phyloP scores from a whole-genome alignment of 768 basidiomycete genomes.

The Calocybe cyanea region DNA sequence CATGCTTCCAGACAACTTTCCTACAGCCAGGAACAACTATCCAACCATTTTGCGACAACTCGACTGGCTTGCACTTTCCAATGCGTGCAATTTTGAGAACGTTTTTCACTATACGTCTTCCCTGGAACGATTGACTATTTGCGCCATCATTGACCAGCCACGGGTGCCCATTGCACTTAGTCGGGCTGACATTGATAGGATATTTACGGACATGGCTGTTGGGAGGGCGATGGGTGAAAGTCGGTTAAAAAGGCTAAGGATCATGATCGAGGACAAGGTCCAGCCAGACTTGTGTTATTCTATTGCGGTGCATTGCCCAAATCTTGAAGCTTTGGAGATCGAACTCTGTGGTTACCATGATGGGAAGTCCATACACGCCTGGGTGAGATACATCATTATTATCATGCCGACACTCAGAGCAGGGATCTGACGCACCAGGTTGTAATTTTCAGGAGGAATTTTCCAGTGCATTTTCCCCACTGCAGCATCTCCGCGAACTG shows the following conservation, averaged over 20 bases:
- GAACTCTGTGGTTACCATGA: conserved; percentile 40
- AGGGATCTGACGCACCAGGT: too few species aligned
- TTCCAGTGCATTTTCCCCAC: conserved; percentile 26
- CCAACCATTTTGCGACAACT: conserved; percentile 27
- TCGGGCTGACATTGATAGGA: conserved; percentile 26
- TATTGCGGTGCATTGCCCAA: conserved; percentile 31
- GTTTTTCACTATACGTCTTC: conserved; percentile 26
- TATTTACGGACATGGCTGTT: conserved; percentile 27
- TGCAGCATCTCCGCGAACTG: conserved; percentile 22
- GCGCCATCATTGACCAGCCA: conserved; percentile 35
- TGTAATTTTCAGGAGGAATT: conserved; percentile 26
- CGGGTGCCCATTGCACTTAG: conserved; percentile 32
- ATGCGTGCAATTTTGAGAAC: conserved; percentile 29
- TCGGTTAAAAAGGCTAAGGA: conserved; percentile 26
- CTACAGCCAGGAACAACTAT: conserved; percentile 17
- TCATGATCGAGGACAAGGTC: conserved; percentile 38
- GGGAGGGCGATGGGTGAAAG: conserved; percentile 11
- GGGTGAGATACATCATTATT: conserved; percentile 26
- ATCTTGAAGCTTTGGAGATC: conserved; percentile 35
- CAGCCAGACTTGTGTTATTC: conserved; percentile 27
- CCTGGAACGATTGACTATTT: conserved; percentile 30
- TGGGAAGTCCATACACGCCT: conserved; percentile 33
- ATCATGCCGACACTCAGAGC: too few species aligned
- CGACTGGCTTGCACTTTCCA: conserved; percentile 32
- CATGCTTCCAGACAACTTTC: conserved; percentile 19